Percentiles rank a stretch among this genome's conserved stretches.
Evolutionary conservation across 148 eudicot species (phyloP).

Genomic region (Rhododendron williamsianum): DNA sequence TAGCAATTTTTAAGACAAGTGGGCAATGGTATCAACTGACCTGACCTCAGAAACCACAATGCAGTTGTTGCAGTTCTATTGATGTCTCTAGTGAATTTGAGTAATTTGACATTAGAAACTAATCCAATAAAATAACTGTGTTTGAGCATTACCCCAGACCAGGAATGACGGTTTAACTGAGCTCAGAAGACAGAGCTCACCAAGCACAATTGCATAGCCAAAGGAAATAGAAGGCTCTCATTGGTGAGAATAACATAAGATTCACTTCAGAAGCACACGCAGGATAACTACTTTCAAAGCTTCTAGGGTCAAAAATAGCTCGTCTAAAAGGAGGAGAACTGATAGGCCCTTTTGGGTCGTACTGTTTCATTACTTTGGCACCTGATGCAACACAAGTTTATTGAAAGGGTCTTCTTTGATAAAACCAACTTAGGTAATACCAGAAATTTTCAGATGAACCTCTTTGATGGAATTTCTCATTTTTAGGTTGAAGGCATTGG

Average conservation of each 20-base stretch:
- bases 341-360: too few relatives aligned
- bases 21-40: background rate
- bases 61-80: background rate
- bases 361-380: background rate
- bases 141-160: background rate
- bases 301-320: background rate
- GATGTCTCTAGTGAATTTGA: background rate
- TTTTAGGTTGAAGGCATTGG: too few relatives aligned
- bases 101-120: background rate
- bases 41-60: background rate
- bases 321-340: background rate
- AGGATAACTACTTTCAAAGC: background rate
- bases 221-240: background rate
- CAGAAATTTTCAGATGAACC: background rate
- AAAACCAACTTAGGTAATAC: background rate
- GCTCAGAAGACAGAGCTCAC: background rate
- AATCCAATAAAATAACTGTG: background rate
- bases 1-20: background rate
- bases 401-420: background rate
- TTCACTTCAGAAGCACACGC: background rate
- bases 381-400: background rate
- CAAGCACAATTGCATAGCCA: background rate
- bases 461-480: background rate
- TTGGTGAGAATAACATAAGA: background rate
- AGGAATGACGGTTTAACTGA: background rate